Conservation (phyloP, 1,284 basidiomycete species). For the Microbotryum silenes-acaulis region DNA sequence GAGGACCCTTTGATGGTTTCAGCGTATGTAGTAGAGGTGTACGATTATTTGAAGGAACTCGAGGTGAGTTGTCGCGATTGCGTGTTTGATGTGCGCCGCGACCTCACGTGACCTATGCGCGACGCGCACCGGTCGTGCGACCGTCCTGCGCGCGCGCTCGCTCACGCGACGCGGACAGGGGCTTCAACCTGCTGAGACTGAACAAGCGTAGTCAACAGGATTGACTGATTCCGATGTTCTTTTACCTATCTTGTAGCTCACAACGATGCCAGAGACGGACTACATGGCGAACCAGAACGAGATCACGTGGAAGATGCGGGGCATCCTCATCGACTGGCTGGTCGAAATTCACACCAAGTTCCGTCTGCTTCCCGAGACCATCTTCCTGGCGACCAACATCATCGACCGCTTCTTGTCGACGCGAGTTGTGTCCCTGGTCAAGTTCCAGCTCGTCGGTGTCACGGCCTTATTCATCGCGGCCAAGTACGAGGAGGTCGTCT, state of each 20-base stretch:
- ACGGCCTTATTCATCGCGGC: conserved; percentile 88
- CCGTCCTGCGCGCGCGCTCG: background rate
- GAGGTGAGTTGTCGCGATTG: conserved; percentile 46
- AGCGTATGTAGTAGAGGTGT: conserved; percentile 92
- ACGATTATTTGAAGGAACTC: conserved; percentile 74
- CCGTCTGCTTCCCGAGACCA: conserved; percentile 86
- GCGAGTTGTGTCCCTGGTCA: conserved; percentile 80
- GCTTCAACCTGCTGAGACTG: background rate
- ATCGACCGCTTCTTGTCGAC: conserved; percentile 93
- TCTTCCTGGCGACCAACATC: conserved; percentile 90
- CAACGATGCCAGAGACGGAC: conserved; percentile 73
- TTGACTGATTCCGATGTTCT: conserved; percentile 12
- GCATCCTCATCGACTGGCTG: conserved; percentile 92
- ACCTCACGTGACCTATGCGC: background rate
- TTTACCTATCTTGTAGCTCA: conserved; percentile 48
- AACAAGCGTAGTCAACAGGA: background rate
- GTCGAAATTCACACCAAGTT: conserved; percentile 90
- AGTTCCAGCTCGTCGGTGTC: conserved; percentile 90
- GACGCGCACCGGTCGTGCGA: too few species aligned
- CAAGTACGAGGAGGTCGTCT: conserved; percentile 93
- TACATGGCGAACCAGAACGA: conserved; percentile 89
- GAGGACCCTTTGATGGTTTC: conserved; percentile 95
- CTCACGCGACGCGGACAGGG: background rate
- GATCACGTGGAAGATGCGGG: conserved; percentile 83
- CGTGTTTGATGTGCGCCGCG: conserved; percentile 41